Conservation (phyloP, 306 rosid genomes). For the Begonia peltatifolia region DNA sequence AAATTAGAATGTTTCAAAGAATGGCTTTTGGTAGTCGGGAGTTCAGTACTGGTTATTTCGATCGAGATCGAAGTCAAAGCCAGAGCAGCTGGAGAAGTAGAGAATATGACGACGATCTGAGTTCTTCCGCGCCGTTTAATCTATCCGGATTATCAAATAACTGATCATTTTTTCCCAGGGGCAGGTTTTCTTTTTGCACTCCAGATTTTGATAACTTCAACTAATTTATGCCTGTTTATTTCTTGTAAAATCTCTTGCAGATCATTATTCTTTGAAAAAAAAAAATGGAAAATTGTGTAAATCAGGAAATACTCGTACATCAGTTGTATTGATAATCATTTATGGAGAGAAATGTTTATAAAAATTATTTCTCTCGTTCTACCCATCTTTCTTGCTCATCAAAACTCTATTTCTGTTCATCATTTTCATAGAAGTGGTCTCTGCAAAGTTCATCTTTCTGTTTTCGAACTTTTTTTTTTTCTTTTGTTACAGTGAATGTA, state of each 20-base stretch:
- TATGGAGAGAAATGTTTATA: too few relatives aligned
- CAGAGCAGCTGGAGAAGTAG: slow-evolving; percentile 67
- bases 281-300: too few relatives aligned
- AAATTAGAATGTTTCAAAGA: slow-evolving; percentile 68
- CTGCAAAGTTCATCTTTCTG: too few relatives aligned
- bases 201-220: not conserved
- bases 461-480: too few relatives aligned
- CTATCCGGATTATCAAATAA: slow-evolving; percentile 44
- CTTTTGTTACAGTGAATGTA: too few relatives aligned
- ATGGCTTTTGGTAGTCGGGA: slow-evolving; percentile 90
- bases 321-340: too few relatives aligned
- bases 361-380: too few relatives aligned
- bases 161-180: slow-evolving; percentile 9
- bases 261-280: not conserved
- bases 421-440: too few relatives aligned
- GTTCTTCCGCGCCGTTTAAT: slow-evolving; percentile 25
- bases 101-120: slow-evolving; percentile 16
- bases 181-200: not conserved
- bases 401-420: too few relatives aligned
- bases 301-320: too few relatives aligned
- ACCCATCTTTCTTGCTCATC: too few relatives aligned
- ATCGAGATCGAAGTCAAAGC: slow-evolving; percentile 46
- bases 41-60: slow-evolving; percentile 34
- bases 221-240: not conserved
- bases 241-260: not conserved